Percentiles rank a stretch among this genome's conserved stretches.
phyloP scores from a whole-genome alignment of 148 eudicot species.

The Pharnaceum exiguum region DNA sequence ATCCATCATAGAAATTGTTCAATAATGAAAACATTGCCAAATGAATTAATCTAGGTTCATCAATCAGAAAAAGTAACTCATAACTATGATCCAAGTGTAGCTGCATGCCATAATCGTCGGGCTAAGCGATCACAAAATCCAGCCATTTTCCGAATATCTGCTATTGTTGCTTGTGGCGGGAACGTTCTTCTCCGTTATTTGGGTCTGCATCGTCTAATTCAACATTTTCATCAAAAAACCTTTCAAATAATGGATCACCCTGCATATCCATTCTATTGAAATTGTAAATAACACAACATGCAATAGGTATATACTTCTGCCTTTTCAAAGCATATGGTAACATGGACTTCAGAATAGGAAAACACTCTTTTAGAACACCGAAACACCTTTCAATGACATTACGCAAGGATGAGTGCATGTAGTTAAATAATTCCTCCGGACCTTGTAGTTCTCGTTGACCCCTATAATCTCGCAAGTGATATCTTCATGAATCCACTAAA shows the following conservation, averaged over 20 bases:
- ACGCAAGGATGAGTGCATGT: conserved; percentile 7
- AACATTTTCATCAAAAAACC: neutral
- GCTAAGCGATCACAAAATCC: neutral
- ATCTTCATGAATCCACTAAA: conserved; percentile 8
- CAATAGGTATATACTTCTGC: neutral
- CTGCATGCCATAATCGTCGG: no score
- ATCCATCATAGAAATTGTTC: no score
- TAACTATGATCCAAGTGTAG: no score
- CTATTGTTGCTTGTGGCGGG: neutral
- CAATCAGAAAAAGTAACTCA: neutral
- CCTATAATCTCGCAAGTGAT: conserved; percentile 2
- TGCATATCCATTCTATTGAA: neutral
- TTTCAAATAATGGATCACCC: neutral
- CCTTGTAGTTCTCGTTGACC: neutral
- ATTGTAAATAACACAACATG: neutral
- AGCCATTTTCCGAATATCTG: neutral
- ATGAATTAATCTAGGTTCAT: neutral
- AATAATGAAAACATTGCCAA: no score
- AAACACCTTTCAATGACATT: conserved; percentile 15
- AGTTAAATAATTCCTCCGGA: conserved; percentile 8
- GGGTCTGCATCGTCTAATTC: neutral
- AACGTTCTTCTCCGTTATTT: neutral
- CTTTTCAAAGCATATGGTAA: neutral
- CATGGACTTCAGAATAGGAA: neutral
- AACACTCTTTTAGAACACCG: conserved; percentile 5